These are phyloP conservation scores for Micromonas commoda DNA, from an alignment of 139 green algal species.

Conservation along the genomic window DNA sequence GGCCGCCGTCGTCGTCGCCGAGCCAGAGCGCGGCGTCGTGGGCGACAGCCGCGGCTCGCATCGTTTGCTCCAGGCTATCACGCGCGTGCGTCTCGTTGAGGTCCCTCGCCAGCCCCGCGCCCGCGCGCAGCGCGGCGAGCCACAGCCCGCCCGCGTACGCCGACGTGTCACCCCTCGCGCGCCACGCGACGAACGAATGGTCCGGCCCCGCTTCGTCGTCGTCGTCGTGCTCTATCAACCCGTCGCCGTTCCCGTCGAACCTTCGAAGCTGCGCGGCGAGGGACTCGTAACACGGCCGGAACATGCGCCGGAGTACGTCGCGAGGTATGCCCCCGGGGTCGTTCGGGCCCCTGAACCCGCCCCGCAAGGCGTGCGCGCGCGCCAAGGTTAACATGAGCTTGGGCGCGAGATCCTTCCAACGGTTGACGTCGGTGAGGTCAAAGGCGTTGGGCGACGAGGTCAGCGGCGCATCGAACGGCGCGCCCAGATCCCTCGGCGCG, in stretches of 20 bases:
- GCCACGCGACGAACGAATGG: neutral
- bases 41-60: neutral
- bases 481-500: neutral
- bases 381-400: neutral
- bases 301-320: neutral
- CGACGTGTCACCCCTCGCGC: neutral
- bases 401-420: neutral
- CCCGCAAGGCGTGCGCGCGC: neutral
- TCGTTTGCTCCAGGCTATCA: neutral
- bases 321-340: neutral
- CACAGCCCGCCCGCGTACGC: conserved; percentile 10
- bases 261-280: neutral
- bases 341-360: neutral
- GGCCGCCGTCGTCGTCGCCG: no score
- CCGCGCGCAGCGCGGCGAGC: conserved; percentile 10
- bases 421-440: neutral
- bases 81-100: neutral
- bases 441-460: neutral
- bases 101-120: neutral
- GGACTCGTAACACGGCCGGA: neutral
- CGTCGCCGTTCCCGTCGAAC: neutral
- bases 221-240: neutral
- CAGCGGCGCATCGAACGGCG: neutral
- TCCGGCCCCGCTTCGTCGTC: neutral
- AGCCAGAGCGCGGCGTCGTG: neutral